A percentile compares a stretch with the other conserved stretches of the same genome.
phyloP scores from a whole-genome alignment of 2,329 filamentous ascomycete genomes.

The Cladobotryum mycophilum region DNA sequence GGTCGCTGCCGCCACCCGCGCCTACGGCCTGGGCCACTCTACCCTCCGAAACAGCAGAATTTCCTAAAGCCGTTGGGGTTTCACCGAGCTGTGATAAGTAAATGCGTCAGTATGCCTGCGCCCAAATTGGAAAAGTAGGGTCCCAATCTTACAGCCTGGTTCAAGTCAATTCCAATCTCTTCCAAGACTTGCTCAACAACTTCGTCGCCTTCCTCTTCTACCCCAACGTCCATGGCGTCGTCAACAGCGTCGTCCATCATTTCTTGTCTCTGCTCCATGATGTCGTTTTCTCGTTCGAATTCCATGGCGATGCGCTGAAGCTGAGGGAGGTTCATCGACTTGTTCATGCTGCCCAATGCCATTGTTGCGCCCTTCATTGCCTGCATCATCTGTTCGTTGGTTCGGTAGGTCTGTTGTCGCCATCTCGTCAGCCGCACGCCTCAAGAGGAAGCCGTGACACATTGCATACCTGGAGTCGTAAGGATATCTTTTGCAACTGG shows the following conservation, averaged over 20 bases:
- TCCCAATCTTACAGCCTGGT: slow-evolving; percentile 63
- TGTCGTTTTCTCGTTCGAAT: slow-evolving; percentile 96
- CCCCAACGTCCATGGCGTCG: slow-evolving; percentile 82
- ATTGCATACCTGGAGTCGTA: slow-evolving; percentile 74
- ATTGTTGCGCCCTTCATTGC: slow-evolving; percentile 97
- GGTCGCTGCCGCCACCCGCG: slow-evolving; percentile 46
- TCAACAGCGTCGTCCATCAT: slow-evolving; percentile 99
- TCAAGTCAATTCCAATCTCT: slow-evolving; percentile 92
- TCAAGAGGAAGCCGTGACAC: not conserved
- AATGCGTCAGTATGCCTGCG: not conserved
- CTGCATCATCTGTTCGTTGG: slow-evolving; percentile 99
- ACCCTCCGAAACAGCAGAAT: slow-evolving; percentile 63
- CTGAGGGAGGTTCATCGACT: slow-evolving; percentile 92
- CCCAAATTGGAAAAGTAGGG: not conserved
- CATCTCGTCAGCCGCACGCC: slow-evolving; percentile 11
- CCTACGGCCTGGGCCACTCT: slow-evolving; percentile 84
- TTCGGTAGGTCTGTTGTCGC: slow-evolving; percentile 71
- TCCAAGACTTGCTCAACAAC: slow-evolving; percentile 95
- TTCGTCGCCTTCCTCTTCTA: slow-evolving; percentile 95
- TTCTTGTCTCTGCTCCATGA: slow-evolving; percentile 98
- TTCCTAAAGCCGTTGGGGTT: slow-evolving; percentile 78
- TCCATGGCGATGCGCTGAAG: slow-evolving; percentile 97
- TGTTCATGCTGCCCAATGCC: slow-evolving; percentile 93
- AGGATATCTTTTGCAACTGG: slow-evolving; percentile 89
- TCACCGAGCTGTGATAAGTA: slow-evolving; percentile 66